Percentiles rank a stretch among this genome's conserved stretches.
Evolutionary conservation across 2,329 filamentous ascomycete genomes (phyloP).

Genomic region (Ambrosiella beaveri): DNA sequence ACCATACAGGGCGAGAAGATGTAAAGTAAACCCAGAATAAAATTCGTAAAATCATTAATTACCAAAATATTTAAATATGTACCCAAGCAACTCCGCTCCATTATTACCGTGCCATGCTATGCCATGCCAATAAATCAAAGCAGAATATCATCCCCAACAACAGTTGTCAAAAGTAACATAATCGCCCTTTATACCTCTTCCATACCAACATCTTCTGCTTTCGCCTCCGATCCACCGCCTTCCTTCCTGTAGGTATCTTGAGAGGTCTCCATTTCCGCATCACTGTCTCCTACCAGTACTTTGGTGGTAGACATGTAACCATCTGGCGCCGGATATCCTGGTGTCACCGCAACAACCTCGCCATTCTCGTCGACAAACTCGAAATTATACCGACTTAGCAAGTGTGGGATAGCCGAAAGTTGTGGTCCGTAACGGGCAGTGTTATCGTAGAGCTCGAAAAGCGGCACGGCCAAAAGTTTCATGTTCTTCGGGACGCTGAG

Average conservation of each 20-base stretch:
- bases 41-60: no score
- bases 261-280: not conserved
- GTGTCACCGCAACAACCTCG: conserved; percentile 69
- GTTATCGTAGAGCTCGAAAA: conserved; percentile 98
- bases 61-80: no score
- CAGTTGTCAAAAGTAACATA: not conserved
- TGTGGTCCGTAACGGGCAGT: conserved; percentile 88
- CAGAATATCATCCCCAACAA: not conserved
- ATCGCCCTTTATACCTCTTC: conserved; percentile 14
- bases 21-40: conserved; percentile 17
- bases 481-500: conserved; percentile 98
- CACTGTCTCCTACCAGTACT: conserved; percentile 44
- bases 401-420: conserved; percentile 85
- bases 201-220: conserved; percentile 27
- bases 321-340: conserved; percentile 41
- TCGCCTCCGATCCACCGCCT: conserved; percentile 17
- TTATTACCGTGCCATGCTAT: no score
- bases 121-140: not conserved
- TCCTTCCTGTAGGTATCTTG: conserved; percentile 19
- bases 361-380: conserved; percentile 92
- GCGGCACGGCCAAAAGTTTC: conserved; percentile 90
- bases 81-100: no score
- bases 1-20: conserved; percentile 78
- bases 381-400: conserved; percentile 90
- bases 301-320: conserved; percentile 46